Evolutionary conservation across 805 yeast genomes (phyloP).

Genomic region (Lipomyces spencermartinsiae): DNA sequence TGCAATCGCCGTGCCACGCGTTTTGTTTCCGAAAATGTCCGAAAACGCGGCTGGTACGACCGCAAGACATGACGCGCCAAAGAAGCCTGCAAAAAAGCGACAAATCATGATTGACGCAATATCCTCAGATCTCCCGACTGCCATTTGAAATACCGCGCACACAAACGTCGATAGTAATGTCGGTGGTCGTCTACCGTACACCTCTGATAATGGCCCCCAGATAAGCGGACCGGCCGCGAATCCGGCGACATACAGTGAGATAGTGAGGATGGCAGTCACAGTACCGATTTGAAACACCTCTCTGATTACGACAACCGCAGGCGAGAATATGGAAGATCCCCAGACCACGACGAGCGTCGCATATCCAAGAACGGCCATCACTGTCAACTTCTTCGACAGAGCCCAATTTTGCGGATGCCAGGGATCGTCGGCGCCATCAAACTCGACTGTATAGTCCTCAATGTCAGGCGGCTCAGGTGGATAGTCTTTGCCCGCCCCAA

Average conservation of each 20-base stretch:
- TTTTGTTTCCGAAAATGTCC: constrained; percentile 71
- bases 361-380: constrained; percentile 55
- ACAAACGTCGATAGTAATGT: constrained; percentile 60
- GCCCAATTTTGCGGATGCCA: constrained; percentile 82
- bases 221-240: constrained; percentile 84
- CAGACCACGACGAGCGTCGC: constrained; percentile 62
- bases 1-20: constrained; percentile 73
- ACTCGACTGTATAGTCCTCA: constrained; percentile 66
- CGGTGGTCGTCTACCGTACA: constrained; percentile 71
- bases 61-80: constrained; percentile 81
- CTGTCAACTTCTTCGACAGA: constrained; percentile 51
- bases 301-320: constrained; percentile 55
- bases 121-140: constrained; percentile 49
- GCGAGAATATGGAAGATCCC: constrained; percentile 82
- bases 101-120: constrained; percentile 64
- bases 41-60: constrained; percentile 82
- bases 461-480: constrained; percentile 11
- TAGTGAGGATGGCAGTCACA: constrained; percentile 72
- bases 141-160: constrained; percentile 50
- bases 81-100: constrained; percentile 74
- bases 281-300: constrained; percentile 62
- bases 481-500: constrained; percentile 16
- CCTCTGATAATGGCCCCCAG: constrained; percentile 78
- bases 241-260: constrained; percentile 79
- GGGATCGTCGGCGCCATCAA: constrained; percentile 81